These are phyloP conservation scores for Podaxis pistillaris DNA, from an alignment of 768 basidiomycete species.

Conservation along the genomic window DNA sequence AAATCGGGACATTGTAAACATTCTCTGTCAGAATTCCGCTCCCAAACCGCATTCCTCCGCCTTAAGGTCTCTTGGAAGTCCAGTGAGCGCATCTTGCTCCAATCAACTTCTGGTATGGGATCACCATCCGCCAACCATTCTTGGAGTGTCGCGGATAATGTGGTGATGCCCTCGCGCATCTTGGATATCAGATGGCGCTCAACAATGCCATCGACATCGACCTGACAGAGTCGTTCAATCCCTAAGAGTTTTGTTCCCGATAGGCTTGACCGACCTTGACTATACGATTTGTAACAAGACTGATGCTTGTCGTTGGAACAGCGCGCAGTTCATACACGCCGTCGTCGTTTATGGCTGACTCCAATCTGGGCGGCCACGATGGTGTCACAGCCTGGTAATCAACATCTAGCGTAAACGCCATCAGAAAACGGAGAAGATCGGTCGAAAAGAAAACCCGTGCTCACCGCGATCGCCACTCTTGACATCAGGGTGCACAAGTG, in stretches of 20 bases:
- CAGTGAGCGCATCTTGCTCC: constrained; percentile 77
- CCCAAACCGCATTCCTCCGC: constrained; percentile 48
- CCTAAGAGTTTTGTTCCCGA: neutral
- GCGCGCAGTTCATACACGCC: constrained; percentile 64
- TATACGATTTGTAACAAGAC: constrained; percentile 64
- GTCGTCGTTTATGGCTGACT: constrained; percentile 44
- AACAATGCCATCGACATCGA: constrained; percentile 68
- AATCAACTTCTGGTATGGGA: constrained; percentile 74
- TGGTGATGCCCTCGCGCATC: constrained; percentile 55
- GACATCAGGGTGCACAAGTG: constrained; percentile 62
- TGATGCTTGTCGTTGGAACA: constrained; percentile 72
- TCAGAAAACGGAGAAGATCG: neutral
- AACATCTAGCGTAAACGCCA: constrained; percentile 43
- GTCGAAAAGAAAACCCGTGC: neutral
- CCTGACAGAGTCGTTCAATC: constrained; percentile 34
- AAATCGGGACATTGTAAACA: constrained; percentile 71
- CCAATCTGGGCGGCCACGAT: constrained; percentile 67
- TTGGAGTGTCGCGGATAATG: constrained; percentile 46
- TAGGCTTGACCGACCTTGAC: constrained; percentile 55
- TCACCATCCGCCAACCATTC: constrained; percentile 51
- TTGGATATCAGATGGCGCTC: constrained; percentile 60
- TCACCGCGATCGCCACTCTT: constrained; percentile 57
- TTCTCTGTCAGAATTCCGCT: constrained; percentile 37
- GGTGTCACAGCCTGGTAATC: constrained; percentile 63
- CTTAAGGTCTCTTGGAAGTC: constrained; percentile 88